Evolutionary conservation across 352 stramenopile genomes (phyloP), one percentile per base, ranked within the genome.

Genomic region (Phytopythium chamaehyphon): DNA sequence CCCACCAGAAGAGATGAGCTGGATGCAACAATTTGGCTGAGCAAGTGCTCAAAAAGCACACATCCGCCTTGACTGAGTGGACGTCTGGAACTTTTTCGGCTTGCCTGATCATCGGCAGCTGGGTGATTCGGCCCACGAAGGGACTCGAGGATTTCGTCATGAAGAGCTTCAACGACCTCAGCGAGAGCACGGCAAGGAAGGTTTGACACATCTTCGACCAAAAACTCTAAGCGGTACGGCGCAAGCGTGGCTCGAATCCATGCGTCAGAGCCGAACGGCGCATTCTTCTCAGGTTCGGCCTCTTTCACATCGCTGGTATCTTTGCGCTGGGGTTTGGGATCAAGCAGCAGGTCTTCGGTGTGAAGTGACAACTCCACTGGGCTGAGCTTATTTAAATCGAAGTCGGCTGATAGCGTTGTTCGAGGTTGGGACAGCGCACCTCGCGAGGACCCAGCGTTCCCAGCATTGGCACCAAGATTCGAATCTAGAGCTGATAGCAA

Each of bases 241-340:
- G 81, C 64, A n/a, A 92, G 50, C 10, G 69, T 86, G 10, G 65
- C 57, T 40, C 57, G 68, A 40, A 91, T 83, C 81, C 81, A 91
- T 12, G 64, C 51, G 18, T 72, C 72, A 2, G 77, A 81, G 16
- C 71, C 73, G 44, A 86, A 84, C 11, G 61, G 59, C 9, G 36
- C 57, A 19, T 63, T 55, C 19, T 33, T 19, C 15, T 68, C 56
- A 6, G 56, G 21, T n/a, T 52, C 42, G 33, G 19, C 47, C 18
- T 56, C 44, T 16, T 18, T 53, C 19, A 40, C 15, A 15, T 24
- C 36, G n/a, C 33, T 52, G 6, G 46, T 52, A 22, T 68, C 47
- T 18, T 62, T 64, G 11, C 19, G 57, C 19, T 45, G 36, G 16
- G 31, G 49, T n/a, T 63, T 69, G 6, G 54, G 46, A 37, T 76